phyloP scores from a whole-genome alignment of 805 yeast genomes.

The Metschnikowia sp. region DNA sequence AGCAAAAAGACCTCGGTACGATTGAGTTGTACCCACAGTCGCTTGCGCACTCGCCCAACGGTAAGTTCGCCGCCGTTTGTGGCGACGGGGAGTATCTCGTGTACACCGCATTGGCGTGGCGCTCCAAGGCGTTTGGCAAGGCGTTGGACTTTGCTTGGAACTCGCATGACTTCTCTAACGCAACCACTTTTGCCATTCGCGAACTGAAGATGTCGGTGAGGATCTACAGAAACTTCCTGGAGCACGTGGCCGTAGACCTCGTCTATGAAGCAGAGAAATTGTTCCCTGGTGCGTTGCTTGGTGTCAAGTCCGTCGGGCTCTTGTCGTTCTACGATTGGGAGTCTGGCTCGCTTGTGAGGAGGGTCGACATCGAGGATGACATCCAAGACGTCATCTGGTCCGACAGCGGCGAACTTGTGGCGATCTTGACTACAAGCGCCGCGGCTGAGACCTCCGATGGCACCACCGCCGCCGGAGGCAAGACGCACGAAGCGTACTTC shows the following conservation, averaged over 20 bases:
- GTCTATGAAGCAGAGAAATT: constrained; percentile 74
- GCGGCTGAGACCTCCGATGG: constrained; percentile 21
- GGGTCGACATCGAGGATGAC: constrained; percentile 76
- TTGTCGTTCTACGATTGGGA: constrained; percentile 95
- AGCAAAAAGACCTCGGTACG: constrained; percentile 88
- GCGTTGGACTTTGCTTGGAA: constrained; percentile 96
- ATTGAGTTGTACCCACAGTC: constrained; percentile 90
- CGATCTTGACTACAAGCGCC: constrained; percentile 49
- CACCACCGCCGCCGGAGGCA: constrained; percentile 32
- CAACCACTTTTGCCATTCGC: constrained; percentile 70
- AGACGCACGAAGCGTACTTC: constrained; percentile 67
- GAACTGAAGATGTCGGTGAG: constrained; percentile 64
- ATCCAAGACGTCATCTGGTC: constrained; percentile 87
- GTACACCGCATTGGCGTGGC: constrained; percentile 96
- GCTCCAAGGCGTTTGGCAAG: constrained; percentile 88
- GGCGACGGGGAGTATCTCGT: constrained; percentile 98
- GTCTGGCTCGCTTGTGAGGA: constrained; percentile 73
- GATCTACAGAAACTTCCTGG: constrained; percentile 81
- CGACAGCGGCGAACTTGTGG: constrained; percentile 84
- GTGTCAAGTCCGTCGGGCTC: constrained; percentile 79
- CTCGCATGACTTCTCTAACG: constrained; percentile 67
- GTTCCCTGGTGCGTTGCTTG: constrained; percentile 85
- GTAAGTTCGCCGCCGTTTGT: constrained; percentile 92
- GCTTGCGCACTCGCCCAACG: constrained; percentile 91
- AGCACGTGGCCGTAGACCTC: constrained; percentile 62